Conservation (phyloP, 2,329 filamentous ascomycete species). For the Plectosphaerella cucumerina region DNA sequence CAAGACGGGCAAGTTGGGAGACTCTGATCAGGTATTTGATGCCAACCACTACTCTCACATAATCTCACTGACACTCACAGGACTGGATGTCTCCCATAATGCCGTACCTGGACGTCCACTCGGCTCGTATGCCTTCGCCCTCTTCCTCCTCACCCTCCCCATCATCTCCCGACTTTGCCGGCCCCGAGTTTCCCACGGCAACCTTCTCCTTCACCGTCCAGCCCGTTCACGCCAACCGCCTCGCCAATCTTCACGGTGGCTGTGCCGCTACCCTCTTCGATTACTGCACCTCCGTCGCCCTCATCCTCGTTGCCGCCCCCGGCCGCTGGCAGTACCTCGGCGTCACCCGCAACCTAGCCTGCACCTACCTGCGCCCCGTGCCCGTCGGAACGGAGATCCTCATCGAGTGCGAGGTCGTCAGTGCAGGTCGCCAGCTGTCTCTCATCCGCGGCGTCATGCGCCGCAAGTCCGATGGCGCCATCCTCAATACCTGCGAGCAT, state of each 20-base stretch:
- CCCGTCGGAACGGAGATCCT: constrained; percentile 45
- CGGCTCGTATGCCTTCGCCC: not conserved
- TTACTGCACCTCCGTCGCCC: constrained; percentile 54
- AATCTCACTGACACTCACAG: constrained; percentile 19
- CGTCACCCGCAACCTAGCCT: constrained; percentile 61
- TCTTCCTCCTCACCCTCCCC: not conserved
- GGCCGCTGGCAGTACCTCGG: constrained; percentile 61
- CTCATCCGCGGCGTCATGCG: constrained; percentile 52
- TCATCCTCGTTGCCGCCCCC: constrained; percentile 51
- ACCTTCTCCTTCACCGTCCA: constrained; percentile 47
- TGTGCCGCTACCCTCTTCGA: constrained; percentile 66
- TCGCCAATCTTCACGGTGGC: constrained; percentile 56
- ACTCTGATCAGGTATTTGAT: no score
- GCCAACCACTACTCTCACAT: constrained; percentile 24
- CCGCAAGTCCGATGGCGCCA: constrained; percentile 43
- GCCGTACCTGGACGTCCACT: not conserved
- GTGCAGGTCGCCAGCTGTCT: constrained; percentile 50
- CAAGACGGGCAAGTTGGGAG: not conserved
- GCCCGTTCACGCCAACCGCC: constrained; percentile 46
- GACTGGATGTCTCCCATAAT: not conserved
- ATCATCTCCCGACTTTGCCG: not conserved
- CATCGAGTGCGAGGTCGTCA: constrained; percentile 54
- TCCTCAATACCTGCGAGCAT: constrained; percentile 59
- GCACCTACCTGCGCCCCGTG: constrained; percentile 63
- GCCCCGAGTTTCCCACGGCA: constrained; percentile 11